Evolutionary conservation across 345 rosid genomes (phyloP), one percentile per base, ranked within the genome.

Genomic region (Brassica incana): DNA sequence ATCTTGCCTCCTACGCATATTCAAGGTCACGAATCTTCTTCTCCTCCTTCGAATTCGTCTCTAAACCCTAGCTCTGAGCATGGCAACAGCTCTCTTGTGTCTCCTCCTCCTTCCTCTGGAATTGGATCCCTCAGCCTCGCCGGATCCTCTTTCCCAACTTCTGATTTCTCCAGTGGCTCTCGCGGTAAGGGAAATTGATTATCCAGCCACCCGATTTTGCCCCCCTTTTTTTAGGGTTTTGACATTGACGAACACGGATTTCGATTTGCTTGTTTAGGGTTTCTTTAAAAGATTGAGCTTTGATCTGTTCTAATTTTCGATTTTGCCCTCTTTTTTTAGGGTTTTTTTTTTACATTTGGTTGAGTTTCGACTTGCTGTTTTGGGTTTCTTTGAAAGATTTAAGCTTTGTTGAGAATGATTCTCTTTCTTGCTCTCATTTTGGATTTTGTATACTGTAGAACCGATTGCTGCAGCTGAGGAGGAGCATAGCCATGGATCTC

Each of bases 1-100:
- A 91, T 92, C 95, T 90, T 86, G 92, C 94, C 95, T 85, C 71
- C 33, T 36, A 50, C 91, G 70, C 84, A 87, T 67, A 67, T 84
- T 30, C 87, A 85, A 88, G 90, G 88, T 82, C 82, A 85, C 83
- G 78, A 67, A 5, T 84, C 94, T 65, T 86, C 90, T 40, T 73
- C 97, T 29, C 73, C 85, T 32, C 65, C 83, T 60, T 52, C 73
- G 58, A 69, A 85, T 48, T 78, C 76, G 12, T 62, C 82, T 84
- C 83, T 63, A 65, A 87, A 86, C 89, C 91, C 94, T 85, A 86
- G 75, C 79, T 77, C 86, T 80, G 80, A 84, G 77, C 87, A 95
- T 95, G 98, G 91, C 87, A 35, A 65, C 80, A 72, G 12, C 83
- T 77, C 66, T 52, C 25, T 78, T 23, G 72, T 52, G n/a, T 69